A percentile compares a stretch with the other conserved stretches of the same genome.
Conservation (phyloP, 371 early-diverging fungal genomes). For the Zychaea mexicana region DNA sequence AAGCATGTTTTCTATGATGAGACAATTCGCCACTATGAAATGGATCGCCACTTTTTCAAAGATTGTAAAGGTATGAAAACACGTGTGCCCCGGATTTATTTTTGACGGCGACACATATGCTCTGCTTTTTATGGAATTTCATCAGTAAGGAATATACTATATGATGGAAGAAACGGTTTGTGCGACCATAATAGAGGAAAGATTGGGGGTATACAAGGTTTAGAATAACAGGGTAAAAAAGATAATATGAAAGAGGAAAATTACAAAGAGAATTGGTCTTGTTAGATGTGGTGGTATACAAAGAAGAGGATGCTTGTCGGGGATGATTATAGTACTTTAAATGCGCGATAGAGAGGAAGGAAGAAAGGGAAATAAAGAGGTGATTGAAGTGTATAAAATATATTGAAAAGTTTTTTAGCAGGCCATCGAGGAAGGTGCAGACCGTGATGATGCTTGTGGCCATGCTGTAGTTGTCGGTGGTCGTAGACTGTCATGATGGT, state of each 20-base stretch:
- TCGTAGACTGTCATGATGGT: conserved; percentile 2
- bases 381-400: not conserved
- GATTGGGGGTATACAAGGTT: not conserved
- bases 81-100: conserved; percentile 1
- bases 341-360: too few relatives aligned
- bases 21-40: not conserved
- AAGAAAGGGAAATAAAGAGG: conserved; percentile 5
- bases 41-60: conserved; percentile 2
- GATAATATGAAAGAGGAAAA: not conserved
- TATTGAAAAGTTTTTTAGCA: not conserved
- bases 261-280: not conserved
- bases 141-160: not conserved
- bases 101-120: not conserved
- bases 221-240: not conserved
- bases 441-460: conserved; percentile 1
- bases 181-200: not conserved
- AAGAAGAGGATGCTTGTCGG: not conserved
- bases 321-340: not conserved
- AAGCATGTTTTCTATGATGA: not conserved
- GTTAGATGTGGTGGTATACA: too few relatives aligned
- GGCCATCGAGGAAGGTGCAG: conserved; percentile 1
- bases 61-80: not conserved
- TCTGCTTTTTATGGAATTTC: conserved; percentile 6
- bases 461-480: not conserved
- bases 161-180: not conserved